These are phyloP conservation scores for Conoideocrella luteorostrata DNA, from an alignment of 2,329 filamentous ascomycete species.

Conservation along the genomic window DNA sequence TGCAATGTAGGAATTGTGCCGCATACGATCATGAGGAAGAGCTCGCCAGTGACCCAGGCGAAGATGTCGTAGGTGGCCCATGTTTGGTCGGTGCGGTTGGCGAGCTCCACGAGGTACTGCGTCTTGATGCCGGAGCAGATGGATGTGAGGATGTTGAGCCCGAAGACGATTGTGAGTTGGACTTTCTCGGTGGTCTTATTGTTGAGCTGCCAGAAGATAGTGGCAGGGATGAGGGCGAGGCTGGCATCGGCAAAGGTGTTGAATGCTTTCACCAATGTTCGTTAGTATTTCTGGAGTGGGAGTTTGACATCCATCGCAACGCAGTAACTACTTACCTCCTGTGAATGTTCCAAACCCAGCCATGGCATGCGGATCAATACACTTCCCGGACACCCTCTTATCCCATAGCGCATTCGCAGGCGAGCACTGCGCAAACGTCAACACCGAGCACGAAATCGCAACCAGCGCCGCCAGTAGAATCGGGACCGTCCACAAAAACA, in stretches of 20 bases:
- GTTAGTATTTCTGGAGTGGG: too few species aligned
- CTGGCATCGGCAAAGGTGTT: conserved; percentile 18
- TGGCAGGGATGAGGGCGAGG: conserved; percentile 15
- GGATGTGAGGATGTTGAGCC: conserved; percentile 17
- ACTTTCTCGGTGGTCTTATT: conserved; percentile 72
- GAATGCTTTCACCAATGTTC: conserved; percentile 9
- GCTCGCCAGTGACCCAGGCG: conserved; percentile 16
- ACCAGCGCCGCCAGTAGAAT: conserved; percentile 13
- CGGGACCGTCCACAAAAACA: conserved; percentile 16
- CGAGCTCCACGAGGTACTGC: conserved; percentile 15
- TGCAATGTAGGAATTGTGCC: conserved; percentile 15
- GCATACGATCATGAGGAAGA: conserved; percentile 19
- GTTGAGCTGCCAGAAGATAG: conserved; percentile 60
- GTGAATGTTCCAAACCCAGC: conserved; percentile 14
- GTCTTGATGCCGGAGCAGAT: conserved; percentile 19
- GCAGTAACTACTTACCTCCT: conserved; percentile 10
- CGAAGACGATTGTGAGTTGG: conserved; percentile 46
- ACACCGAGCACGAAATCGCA: conserved; percentile 14
- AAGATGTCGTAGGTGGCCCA: conserved; percentile 18
- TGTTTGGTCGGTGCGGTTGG: conserved; percentile 16
- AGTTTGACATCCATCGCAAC: too few species aligned
- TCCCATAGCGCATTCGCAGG: conserved; percentile 16
- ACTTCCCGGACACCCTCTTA: conserved; percentile 11
- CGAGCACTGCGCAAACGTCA: conserved; percentile 16
- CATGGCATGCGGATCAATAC: conserved; percentile 15